Base-by-base conservation (phyloP, 331 rosid species). In the Quercus tomentella region DNA sequence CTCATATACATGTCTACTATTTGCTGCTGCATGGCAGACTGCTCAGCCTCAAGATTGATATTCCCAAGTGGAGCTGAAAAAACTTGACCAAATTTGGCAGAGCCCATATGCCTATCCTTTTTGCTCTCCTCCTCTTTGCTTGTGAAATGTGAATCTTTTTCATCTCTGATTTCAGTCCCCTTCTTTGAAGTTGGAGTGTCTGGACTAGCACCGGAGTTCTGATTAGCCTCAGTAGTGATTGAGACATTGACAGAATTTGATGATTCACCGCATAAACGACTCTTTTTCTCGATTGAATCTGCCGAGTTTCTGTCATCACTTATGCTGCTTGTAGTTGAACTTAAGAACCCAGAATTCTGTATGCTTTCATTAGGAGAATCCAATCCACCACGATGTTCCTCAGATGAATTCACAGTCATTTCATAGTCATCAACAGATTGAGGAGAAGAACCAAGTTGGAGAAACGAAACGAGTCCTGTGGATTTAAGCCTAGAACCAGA, bases 1-100 rank as follows among this genome's bases (percentile, higher is more conserved):
- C 90, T 91, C 97, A 90, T 90, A 75, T 93, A 91, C 98, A 93
- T 90, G 80, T 93, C 93, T 55, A 90, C 93, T 80, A 93, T 91
- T 67, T 93, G 98, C 76, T 93, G 87, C 78, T 93, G 98, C 98
- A 91, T 90, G 68, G 90, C 93, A 74, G 92, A 84, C 33, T 91
- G 93, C 84, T 93, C 98, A 16, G 91, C 93, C 72, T 93, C 95
- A 9, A 87, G 51, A 70, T 89, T 93, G 57, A 87, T 84, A 70
- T 89, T 91, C 84, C 91, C 97, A 4, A 88, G 77, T 72, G 97
- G 93, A 80, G 91, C 88, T 28, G 89, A 72, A 84, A 88, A 85
- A 5, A 93, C 90, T 72, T 85, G 85, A 33, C 91, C 94, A 80
- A 81, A 91, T 58, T 80, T 83, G 20, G 80, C 79, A n/a, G 82